These are phyloP conservation scores for Pinus albicaulis DNA, from an alignment of 75 land plant species.

Conservation along the genomic window DNA sequence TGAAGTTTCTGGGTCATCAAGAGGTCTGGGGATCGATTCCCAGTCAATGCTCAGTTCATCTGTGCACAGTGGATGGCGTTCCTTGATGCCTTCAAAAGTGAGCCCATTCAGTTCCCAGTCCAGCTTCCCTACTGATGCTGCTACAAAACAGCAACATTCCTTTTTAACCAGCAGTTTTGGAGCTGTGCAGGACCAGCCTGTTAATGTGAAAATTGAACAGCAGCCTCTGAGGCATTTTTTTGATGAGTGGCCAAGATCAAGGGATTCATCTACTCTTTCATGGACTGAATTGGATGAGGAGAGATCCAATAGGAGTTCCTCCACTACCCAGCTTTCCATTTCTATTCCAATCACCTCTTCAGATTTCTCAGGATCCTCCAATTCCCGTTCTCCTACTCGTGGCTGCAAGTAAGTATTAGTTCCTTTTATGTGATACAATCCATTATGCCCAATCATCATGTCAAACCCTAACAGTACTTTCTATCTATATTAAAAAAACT, in stretches of 20 bases:
- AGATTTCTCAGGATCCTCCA: constrained; percentile 53
- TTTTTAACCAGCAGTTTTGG: constrained; percentile 41
- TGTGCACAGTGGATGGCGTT: constrained; percentile 47
- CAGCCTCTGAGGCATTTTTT: constrained; percentile 84
- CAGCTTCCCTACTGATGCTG: constrained; percentile 22
- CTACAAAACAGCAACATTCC: constrained; percentile 53
- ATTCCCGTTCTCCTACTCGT: constrained; percentile 60
- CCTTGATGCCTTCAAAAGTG: constrained; percentile 24
- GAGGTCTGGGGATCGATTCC: constrained; percentile 46
- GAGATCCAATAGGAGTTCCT: constrained; percentile 42
- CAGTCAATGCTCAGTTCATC: constrained; percentile 24
- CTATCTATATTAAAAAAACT: neutral
- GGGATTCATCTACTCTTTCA: constrained; percentile 36
- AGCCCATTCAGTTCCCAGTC: constrained; percentile 15
- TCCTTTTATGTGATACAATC: neutral
- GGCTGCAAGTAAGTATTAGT: constrained; percentile 11
- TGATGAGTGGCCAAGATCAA: constrained; percentile 82
- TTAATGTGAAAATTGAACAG: constrained; percentile 22
- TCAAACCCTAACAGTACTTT: neutral
- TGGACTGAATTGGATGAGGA: constrained; percentile 73
- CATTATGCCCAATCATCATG: too few species aligned
- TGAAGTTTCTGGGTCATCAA: constrained; percentile 54
- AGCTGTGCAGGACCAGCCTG: constrained; percentile 29
- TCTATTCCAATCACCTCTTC: constrained; percentile 75
- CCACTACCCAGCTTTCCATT: constrained; percentile 85